Evolutionary conservation across 768 basidiomycete genomes (phyloP).

Genomic region (Daedalea quercina): DNA sequence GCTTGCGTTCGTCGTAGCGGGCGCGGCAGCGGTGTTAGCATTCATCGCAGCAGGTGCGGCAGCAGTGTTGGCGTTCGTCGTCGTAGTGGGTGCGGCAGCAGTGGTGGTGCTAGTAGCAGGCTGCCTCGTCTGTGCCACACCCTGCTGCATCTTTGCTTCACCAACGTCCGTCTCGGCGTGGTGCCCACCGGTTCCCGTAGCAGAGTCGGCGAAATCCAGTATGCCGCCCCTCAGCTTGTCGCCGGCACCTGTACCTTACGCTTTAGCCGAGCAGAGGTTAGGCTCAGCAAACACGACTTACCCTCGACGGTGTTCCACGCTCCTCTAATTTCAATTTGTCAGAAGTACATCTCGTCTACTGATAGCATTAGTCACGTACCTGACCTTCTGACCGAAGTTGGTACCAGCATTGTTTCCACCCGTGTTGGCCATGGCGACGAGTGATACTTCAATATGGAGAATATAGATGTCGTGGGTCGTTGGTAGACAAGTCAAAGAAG

Average conservation of each 20-base stretch:
- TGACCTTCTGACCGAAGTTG: neutral
- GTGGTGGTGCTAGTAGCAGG: neutral
- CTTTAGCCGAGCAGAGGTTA: too few relatives aligned
- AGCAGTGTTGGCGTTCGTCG: neutral
- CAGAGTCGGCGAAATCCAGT: conserved; percentile 17
- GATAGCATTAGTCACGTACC: neutral
- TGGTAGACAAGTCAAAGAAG: neutral
- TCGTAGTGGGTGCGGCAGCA: neutral
- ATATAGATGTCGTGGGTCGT: neutral
- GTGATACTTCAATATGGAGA: neutral
- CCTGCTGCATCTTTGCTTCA: conserved; percentile 9
- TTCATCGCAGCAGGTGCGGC: neutral
- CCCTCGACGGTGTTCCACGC: conserved; percentile 12
- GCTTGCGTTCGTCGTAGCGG: too few relatives aligned
- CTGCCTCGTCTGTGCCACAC: conserved; percentile 9
- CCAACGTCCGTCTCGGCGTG: conserved; percentile 15
- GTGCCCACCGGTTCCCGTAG: conserved; percentile 12
- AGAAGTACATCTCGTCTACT: neutral
- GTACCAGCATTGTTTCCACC: neutral
- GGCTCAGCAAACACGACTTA: neutral
- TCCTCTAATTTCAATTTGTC: conserved; percentile 3
- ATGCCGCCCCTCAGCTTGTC: conserved; percentile 13
- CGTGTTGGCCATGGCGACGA: neutral
- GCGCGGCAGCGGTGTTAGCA: too few relatives aligned
- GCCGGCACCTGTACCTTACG: conserved; percentile 8